Conservation (phyloP, 805 yeast species). For the Suhomyces sp. region DNA sequence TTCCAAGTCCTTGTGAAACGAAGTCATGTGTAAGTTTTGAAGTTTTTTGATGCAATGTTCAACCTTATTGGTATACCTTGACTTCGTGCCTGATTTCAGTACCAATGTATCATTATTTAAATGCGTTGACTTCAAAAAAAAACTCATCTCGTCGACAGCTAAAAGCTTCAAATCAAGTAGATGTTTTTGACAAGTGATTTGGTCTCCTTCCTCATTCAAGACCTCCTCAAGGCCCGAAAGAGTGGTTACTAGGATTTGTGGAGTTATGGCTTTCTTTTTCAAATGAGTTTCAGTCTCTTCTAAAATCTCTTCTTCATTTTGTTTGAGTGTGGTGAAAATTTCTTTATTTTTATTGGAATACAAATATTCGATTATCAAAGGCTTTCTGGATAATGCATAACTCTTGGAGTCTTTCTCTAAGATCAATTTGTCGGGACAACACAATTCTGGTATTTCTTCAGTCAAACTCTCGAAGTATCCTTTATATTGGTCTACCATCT, state of each 20-base stretch:
- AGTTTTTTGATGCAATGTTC: constrained; percentile 12
- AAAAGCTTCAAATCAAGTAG: constrained; percentile 15
- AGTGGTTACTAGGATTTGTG: constrained; percentile 22
- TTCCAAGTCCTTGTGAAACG: constrained; percentile 7
- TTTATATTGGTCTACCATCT: constrained; percentile 18
- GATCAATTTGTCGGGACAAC: constrained; percentile 22
- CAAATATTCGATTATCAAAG: constrained; percentile 16
- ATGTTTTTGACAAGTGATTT: constrained; percentile 1
- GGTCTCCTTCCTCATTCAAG: constrained; percentile 5
- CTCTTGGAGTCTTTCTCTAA: constrained; percentile 6
- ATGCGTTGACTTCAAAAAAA: constrained; percentile 15
- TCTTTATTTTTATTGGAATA: constrained; percentile 6
- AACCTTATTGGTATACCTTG: constrained; percentile 14
- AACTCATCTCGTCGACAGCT: constrained; percentile 25
- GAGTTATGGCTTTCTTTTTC: too few species aligned
- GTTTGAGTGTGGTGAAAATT: constrained; percentile 3
- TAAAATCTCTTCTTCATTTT: too few species aligned
- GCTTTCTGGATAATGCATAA: constrained; percentile 15
- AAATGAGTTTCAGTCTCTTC: background rate
- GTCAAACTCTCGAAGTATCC: constrained; percentile 11
- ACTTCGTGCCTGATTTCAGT: constrained; percentile 12
- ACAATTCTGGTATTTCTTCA: constrained; percentile 18
- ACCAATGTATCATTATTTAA: constrained; percentile 8
- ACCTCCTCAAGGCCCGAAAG: constrained; percentile 12
- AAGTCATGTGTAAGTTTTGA: constrained; percentile 12